A percentile compares a stretch with the other conserved stretches of the same genome.
phyloP scores from a whole-genome alignment of 805 yeast species.

The Cyberlindnera americana region DNA sequence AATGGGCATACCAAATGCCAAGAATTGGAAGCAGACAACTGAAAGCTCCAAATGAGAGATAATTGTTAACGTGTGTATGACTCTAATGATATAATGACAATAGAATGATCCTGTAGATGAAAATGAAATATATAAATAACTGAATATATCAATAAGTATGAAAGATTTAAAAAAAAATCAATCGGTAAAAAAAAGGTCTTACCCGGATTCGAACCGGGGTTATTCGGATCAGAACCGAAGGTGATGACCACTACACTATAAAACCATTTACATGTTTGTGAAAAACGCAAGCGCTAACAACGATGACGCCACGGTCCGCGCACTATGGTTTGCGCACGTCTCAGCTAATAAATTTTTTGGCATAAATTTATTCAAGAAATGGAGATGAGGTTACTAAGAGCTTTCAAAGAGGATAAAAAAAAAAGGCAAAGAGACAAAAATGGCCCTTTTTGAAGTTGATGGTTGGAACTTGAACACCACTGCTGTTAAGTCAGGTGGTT shows the following conservation, averaged over 20 bases:
- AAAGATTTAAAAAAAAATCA: background rate
- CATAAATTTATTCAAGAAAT: background rate
- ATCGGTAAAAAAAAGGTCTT: constrained; percentile 23
- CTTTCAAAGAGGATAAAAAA: background rate
- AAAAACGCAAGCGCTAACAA: no score
- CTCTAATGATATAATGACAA: no score
- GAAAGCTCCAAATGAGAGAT: background rate
- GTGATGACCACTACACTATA: constrained; percentile 32
- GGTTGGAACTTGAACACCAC: constrained; percentile 72
- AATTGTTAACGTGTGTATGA: no score
- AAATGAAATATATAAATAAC: no score
- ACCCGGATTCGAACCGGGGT: constrained; percentile 35
- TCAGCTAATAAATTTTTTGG: no score
- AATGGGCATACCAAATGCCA: constrained; percentile 12
- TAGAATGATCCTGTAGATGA: no score
- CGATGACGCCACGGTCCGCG: no score
- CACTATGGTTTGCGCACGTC: no score
- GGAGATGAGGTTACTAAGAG: background rate
- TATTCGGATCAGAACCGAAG: constrained; percentile 32
- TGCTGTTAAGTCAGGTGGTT: constrained; percentile 47
- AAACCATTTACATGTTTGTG: constrained; percentile 7
- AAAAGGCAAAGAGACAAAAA: background rate
- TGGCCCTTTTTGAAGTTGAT: constrained; percentile 66
- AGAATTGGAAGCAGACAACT: background rate
- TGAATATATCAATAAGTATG: no score